A percentile compares a stretch with the other conserved stretches of the same genome.
Conservation (phyloP, 371 early-diverging fungal species). For the Mucor racemosus region DNA sequence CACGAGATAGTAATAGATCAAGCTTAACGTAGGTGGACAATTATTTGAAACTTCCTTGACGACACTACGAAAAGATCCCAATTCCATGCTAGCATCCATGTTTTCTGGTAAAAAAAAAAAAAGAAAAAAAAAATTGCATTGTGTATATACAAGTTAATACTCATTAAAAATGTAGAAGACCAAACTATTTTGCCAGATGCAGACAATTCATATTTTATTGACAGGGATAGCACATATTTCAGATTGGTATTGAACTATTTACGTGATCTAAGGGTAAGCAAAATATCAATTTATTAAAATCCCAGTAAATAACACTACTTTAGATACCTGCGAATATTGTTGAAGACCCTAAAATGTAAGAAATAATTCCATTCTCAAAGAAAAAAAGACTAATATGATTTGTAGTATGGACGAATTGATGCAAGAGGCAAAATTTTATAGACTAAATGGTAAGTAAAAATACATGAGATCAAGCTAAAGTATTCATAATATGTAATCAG, state of each 20-base stretch:
- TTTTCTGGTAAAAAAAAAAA: constrained; percentile 33
- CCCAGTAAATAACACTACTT: neutral
- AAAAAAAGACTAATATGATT: neutral
- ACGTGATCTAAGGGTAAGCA: constrained; percentile 40
- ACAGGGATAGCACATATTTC: constrained; percentile 51
- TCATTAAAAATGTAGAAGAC: constrained; percentile 7
- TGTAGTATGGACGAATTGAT: constrained; percentile 49
- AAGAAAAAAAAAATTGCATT: too few species aligned
- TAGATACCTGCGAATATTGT: constrained; percentile 42
- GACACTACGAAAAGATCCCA: constrained; percentile 44
- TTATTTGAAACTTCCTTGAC: constrained; percentile 44
- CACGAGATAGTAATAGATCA: constrained; percentile 18
- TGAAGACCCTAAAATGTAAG: constrained; percentile 44
- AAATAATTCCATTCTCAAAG: neutral
- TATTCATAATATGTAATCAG: constrained; percentile 15
- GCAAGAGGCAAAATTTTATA: constrained; percentile 48
- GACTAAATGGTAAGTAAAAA: constrained; percentile 29
- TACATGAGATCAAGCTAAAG: neutral
- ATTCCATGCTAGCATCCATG: constrained; percentile 43
- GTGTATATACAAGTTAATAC: neutral
- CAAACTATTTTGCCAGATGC: constrained; percentile 29
- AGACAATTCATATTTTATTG: constrained; percentile 51
- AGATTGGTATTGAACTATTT: constrained; percentile 46
- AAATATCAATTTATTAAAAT: neutral
- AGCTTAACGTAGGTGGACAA: constrained; percentile 50